Conservation (phyloP, 108 stramenopile genomes). For the Nannochloropsis granulata region DNA sequence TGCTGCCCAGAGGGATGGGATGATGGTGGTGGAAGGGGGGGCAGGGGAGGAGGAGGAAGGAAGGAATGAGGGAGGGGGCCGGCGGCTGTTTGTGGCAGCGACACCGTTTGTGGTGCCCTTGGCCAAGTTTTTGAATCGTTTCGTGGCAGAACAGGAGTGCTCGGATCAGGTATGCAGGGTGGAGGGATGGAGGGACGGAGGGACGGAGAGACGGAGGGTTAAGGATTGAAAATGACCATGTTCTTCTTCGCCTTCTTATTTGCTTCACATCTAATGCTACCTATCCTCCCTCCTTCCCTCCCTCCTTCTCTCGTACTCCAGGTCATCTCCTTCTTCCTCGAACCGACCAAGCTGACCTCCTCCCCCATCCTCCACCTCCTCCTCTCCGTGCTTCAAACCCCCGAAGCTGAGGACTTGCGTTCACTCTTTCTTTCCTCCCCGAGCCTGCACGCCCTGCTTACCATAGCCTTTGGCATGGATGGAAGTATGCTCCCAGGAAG, state of each 20-base stretch:
- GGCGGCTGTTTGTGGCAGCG: background rate
- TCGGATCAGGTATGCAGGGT: background rate
- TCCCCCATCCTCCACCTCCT: background rate
- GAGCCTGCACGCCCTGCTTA: background rate
- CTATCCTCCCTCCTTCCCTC: background rate
- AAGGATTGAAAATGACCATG: no score
- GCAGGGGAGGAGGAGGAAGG: background rate
- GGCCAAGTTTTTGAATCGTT: conserved; percentile 26
- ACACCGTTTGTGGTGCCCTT: conserved; percentile 23
- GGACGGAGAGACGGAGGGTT: no score
- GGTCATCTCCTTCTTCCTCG: background rate
- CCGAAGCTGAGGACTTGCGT: background rate
- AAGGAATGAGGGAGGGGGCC: background rate
- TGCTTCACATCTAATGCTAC: background rate
- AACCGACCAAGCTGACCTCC: background rate
- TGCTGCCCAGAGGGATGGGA: background rate
- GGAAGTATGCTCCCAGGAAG: background rate
- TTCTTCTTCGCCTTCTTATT: no score
- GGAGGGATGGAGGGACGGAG: no score
- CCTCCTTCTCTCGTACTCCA: background rate
- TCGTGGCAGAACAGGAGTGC: conserved; percentile 16
- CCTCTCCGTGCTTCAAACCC: background rate
- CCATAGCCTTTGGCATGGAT: background rate
- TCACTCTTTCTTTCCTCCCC: background rate
- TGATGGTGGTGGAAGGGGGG: background rate